Conservation (phyloP, 2,329 filamentous ascomycete genomes). For the Talaromyces rugulosus region DNA sequence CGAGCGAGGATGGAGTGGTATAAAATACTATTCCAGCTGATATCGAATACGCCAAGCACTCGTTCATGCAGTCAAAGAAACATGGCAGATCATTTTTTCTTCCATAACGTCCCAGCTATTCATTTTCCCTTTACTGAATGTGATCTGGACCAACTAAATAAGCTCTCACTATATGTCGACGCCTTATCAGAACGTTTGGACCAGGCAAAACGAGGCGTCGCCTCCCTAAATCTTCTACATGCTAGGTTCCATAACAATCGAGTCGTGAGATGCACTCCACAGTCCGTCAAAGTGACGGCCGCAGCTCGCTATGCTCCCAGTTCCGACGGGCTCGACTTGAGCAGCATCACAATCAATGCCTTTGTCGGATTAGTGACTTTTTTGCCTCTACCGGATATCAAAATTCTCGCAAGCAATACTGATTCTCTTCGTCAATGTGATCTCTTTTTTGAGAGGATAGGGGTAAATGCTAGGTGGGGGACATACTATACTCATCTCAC, state of each 20-base stretch:
- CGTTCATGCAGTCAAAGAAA: neutral
- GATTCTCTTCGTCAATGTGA: neutral
- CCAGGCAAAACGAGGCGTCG: neutral
- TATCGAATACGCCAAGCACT: neutral
- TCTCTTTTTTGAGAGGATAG: neutral
- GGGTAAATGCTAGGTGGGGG: neutral
- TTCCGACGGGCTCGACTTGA: neutral
- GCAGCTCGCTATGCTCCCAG: neutral
- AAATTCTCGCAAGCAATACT: neutral
- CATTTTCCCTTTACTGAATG: slow-evolving; percentile 1
- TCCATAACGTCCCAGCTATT: neutral
- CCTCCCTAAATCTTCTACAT: neutral
- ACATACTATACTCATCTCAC: neutral
- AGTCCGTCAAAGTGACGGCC: neutral
- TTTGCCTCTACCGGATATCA: neutral
- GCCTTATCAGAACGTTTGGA: neutral
- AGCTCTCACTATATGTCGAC: neutral
- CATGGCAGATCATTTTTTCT: neutral
- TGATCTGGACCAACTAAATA: neutral
- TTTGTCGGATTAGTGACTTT: neutral
- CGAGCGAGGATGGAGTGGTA: neutral
- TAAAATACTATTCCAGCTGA: neutral
- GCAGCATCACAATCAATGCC: neutral
- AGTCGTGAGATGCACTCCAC: neutral
- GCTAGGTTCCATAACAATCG: neutral